phyloP scores from a whole-genome alignment of 495 filamentous ascomycete species.

The Bryoglossum gracile region DNA sequence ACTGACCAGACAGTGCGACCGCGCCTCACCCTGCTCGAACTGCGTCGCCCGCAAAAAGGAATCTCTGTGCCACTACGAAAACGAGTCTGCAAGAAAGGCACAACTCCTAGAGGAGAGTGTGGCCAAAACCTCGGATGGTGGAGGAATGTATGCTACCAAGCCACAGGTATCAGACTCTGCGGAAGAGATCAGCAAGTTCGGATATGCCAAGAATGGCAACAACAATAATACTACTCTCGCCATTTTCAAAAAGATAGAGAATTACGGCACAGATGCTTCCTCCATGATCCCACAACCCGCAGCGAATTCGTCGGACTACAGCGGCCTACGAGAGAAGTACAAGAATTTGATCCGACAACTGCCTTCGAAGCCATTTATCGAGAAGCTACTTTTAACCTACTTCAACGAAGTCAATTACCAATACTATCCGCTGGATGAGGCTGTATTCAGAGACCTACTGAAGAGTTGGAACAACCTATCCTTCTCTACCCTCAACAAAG shows the following conservation, averaged over 20 bases:
- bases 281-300: constrained; percentile 18
- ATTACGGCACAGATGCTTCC: constrained; percentile 20
- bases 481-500: constrained; percentile 36
- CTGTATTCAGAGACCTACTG: constrained; percentile 41
- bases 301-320: constrained; percentile 19
- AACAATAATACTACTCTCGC: constrained; percentile 37
- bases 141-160: constrained; percentile 4
- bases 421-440: constrained; percentile 48
- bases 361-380: constrained; percentile 44
- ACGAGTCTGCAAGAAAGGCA: constrained; percentile 38
- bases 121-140: constrained; percentile 5
- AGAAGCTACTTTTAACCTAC: constrained; percentile 46
- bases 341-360: constrained; percentile 45
- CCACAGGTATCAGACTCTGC: constrained; percentile 19
- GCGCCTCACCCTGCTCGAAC: constrained; percentile 54
- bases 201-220: constrained; percentile 37
- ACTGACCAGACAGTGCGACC: constrained; percentile 42
- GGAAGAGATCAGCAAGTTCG: constrained; percentile 33
- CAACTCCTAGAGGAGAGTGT: constrained; percentile 27
- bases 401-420: constrained; percentile 54
- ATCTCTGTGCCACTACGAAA: constrained; percentile 42
- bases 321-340: constrained; percentile 41
- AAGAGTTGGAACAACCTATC: constrained; percentile 43
- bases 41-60: constrained; percentile 47
- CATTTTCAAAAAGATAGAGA: constrained; percentile 45